Evolutionary conservation across 345 rosid species (phyloP), one percentile per base, ranked within the genome.

Genomic region (Mercurialis annua): DNA sequence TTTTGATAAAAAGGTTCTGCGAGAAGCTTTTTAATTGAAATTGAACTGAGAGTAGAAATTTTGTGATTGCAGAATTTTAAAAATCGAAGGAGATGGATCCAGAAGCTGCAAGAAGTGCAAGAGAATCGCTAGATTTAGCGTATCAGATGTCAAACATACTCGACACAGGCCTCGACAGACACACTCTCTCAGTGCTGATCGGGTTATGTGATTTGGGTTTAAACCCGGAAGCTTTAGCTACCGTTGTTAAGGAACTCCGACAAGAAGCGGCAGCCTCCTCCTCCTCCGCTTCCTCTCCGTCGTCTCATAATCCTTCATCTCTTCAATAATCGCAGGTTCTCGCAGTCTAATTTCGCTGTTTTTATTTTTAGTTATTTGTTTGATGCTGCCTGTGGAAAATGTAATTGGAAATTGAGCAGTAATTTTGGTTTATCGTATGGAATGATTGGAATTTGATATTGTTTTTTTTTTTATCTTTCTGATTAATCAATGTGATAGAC

Each of bases 51-150:
- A n/a, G n/a, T n/a, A n/a, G n/a, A 40, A 40, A 40, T 36, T 9
- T 36, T 36, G 40, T n/a, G n/a, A n/a, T n/a, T n/a, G 5, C 40
- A 34, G 40, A 34, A n/a, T 34, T 34, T 34, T 7, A 40, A 8
- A 9, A 40, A 40, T 2, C 11, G 8, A 7, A 14, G 10, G 29
- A 0, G 1, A 23, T 51, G 55, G 55, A 51, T 51, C 55, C 55
- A 51, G 55, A 51, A 15, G 55, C 55, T 51, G 55, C 55, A 51
- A 51, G 23, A 14, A 51, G 29, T 21, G 55, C 55, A 51, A 27
- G 55, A 23, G 55, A 51, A 10, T 51, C 55, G 21, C 55, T 51
- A 7, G 55, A 51, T 51, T 51, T 51, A 29, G 55, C 55, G 23
- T 51, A 21, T 51, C 55, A 51, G 14, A 51, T 51, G 55, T 51